Conservation (phyloP, 306 rosid genomes). For the Sindora glabra region DNA sequence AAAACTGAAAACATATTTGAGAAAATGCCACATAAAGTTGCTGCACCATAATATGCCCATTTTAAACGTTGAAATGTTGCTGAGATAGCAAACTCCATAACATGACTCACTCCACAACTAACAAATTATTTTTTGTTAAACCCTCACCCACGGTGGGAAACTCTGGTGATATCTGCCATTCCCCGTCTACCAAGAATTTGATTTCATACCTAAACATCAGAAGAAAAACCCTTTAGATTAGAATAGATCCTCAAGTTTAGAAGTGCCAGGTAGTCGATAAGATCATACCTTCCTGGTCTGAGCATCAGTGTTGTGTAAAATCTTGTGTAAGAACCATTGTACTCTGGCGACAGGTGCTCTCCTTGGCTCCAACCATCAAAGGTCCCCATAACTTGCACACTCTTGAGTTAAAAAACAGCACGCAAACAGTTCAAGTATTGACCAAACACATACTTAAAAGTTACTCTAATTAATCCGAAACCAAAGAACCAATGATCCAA, state of each 20-base stretch:
- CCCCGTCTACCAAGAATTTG: constrained; percentile 91
- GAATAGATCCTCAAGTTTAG: neutral
- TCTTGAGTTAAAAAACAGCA: constrained; percentile 29
- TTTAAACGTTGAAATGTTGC: neutral
- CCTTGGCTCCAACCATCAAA: constrained; percentile 99
- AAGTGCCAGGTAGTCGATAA: neutral
- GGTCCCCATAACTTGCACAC: constrained; percentile 90
- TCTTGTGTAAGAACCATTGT: constrained; percentile 58
- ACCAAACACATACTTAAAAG: neutral
- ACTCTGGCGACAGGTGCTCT: constrained; percentile 79
- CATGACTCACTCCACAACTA: constrained; percentile 47
- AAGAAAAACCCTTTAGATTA: neutral
- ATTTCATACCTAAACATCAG: constrained; percentile 84
- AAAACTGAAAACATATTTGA: neutral
- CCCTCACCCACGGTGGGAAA: constrained; percentile 77
- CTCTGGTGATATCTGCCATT: constrained; percentile 78
- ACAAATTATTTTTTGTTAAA: constrained; percentile 59
- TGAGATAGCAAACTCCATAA: neutral
- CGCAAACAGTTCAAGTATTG: neutral
- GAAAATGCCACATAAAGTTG: neutral
- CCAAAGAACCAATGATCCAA: neutral
- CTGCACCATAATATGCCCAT: too few species aligned
- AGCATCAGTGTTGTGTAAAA: constrained; percentile 78
- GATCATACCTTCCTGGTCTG: constrained; percentile 72
- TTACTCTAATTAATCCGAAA: neutral